Conservation (phyloP, 1,139 yeast species). For the Zygoascus meyerae region DNA sequence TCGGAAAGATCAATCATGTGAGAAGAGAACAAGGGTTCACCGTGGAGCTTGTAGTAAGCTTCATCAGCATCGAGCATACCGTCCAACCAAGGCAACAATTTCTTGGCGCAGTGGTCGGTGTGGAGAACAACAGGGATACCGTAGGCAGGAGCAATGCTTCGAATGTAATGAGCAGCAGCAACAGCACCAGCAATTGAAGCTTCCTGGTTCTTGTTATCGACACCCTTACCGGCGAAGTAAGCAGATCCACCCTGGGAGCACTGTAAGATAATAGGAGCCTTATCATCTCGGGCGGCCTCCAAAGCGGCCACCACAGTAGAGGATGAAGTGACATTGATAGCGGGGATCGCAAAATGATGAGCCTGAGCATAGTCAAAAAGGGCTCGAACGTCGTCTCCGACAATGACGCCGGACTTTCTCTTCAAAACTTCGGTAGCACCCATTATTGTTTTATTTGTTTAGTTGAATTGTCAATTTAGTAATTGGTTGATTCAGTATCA, state of each 20-base stretch:
- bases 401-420: constrained; percentile 95
- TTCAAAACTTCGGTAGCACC: constrained; percentile 58
- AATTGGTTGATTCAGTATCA: not conserved
- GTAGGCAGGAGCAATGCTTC: constrained; percentile 93
- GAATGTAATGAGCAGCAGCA: constrained; percentile 98
- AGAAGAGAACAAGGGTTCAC: constrained; percentile 95
- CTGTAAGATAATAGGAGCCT: constrained; percentile 94
- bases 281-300: constrained; percentile 96
- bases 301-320: constrained; percentile 95
- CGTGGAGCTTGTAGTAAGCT: constrained; percentile 76
- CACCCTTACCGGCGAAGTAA: constrained; percentile 99
- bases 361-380: constrained; percentile 92
- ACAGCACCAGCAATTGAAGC: constrained; percentile 94
- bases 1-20: constrained; percentile 99
- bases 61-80: constrained; percentile 98
- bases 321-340: constrained; percentile 95
- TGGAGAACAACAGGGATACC: constrained; percentile 96
- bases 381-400: constrained; percentile 90
- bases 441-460: constrained; percentile 3
- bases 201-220: constrained; percentile 82
- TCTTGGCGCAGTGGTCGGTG: constrained; percentile 99
- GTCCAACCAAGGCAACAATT: constrained; percentile 96
- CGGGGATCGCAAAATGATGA: constrained; percentile 95
- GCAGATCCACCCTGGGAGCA: constrained; percentile 99
- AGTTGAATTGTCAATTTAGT: not conserved